Evolutionary conservation across 2,329 filamentous ascomycete genomes (phyloP).

Genomic region (Malbranchea zuffiana): DNA sequence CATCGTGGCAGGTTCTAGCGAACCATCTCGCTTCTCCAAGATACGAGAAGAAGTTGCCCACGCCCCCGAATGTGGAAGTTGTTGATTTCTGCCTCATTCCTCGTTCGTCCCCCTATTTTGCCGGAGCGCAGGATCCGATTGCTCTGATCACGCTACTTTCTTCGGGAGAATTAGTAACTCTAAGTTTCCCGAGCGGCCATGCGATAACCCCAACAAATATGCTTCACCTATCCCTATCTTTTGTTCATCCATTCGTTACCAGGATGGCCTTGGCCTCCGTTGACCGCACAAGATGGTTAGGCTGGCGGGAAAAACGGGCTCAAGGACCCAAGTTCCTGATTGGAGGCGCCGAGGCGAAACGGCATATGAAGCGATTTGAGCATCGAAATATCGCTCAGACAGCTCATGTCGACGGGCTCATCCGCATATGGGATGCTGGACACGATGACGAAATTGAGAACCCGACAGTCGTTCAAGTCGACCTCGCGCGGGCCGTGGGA

Average conservation of each 20-base stretch:
- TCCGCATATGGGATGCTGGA: slow-evolving; percentile 88
- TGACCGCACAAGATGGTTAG: slow-evolving; percentile 73
- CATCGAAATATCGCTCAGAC: slow-evolving; percentile 74
- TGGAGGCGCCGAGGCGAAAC: slow-evolving; percentile 64
- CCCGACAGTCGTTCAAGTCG: slow-evolving; percentile 65
- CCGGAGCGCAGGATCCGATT: slow-evolving; percentile 79
- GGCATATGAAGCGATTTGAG: slow-evolving; percentile 65
- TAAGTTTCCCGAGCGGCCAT: slow-evolving; percentile 87
- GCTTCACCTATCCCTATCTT: slow-evolving; percentile 73
- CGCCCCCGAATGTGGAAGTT: slow-evolving; percentile 66
- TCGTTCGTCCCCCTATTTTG: slow-evolving; percentile 71
- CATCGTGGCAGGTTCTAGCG: slow-evolving; percentile 72
- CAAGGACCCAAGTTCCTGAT: slow-evolving; percentile 67
- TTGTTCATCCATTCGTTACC: slow-evolving; percentile 82
- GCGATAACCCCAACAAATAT: slow-evolving; percentile 88
- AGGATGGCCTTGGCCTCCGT: slow-evolving; percentile 61
- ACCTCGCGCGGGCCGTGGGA: slow-evolving; percentile 70
- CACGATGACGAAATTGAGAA: slow-evolving; percentile 93
- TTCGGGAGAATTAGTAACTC: slow-evolving; percentile 77
- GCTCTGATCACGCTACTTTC: slow-evolving; percentile 68
- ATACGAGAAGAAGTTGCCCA: slow-evolving; percentile 57
- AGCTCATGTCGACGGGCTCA: slow-evolving; percentile 78
- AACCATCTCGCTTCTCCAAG: slow-evolving; percentile 71
- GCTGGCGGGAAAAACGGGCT: slow-evolving; percentile 72
- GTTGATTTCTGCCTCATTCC: slow-evolving; percentile 76